A percentile compares a stretch with the other conserved stretches of the same genome.
Conservation (phyloP, 345 rosid genomes). For the Moricandia arvensis region DNA sequence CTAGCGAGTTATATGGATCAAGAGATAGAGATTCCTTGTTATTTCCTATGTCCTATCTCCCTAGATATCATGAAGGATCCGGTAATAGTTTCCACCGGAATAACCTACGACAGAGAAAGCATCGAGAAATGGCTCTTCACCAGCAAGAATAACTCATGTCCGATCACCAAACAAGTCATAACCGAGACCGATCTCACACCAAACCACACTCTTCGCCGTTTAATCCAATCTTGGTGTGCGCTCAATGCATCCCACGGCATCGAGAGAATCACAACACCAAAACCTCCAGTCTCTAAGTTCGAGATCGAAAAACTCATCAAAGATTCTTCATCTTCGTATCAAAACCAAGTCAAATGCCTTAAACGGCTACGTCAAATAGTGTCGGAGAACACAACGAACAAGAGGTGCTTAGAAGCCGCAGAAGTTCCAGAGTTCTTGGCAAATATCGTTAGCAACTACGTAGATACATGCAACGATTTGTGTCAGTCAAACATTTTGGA, state of each 20-base stretch:
- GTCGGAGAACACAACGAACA: slow-evolving; percentile 56
- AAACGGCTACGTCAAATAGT: slow-evolving; percentile 54
- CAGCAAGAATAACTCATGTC: slow-evolving; percentile 57
- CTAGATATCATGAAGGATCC: slow-evolving; percentile 80
- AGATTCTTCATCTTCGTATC: slow-evolving; percentile 50
- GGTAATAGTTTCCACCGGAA: slow-evolving; percentile 61
- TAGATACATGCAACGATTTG: slow-evolving; percentile 24
- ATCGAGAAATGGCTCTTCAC: slow-evolving; percentile 68
- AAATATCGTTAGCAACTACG: slow-evolving; percentile 35
- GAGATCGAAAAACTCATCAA: slow-evolving; percentile 62
- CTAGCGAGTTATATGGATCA: slow-evolving; percentile 42
- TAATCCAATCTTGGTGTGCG: slow-evolving; percentile 94
- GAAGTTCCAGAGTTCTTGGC: slow-evolving; percentile 68
- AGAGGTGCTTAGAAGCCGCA: slow-evolving; percentile 67
- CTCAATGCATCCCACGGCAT: slow-evolving; percentile 78
- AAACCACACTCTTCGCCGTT: slow-evolving; percentile 78
- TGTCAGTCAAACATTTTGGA: slow-evolving; percentile 36
- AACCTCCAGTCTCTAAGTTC: slow-evolving; percentile 56
- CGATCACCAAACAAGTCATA: slow-evolving; percentile 68
- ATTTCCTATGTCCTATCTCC: slow-evolving; percentile 72
- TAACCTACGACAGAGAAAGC: slow-evolving; percentile 69
- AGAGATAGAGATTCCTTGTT: slow-evolving; percentile 62
- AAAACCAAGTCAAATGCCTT: slow-evolving; percentile 53
- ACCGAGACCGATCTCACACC: slow-evolving; percentile 70
- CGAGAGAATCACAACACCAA: slow-evolving; percentile 90